Base-by-base conservation (phyloP, 192 early-diverging fungal species). In the Martensiomyces pterosporus region DNA sequence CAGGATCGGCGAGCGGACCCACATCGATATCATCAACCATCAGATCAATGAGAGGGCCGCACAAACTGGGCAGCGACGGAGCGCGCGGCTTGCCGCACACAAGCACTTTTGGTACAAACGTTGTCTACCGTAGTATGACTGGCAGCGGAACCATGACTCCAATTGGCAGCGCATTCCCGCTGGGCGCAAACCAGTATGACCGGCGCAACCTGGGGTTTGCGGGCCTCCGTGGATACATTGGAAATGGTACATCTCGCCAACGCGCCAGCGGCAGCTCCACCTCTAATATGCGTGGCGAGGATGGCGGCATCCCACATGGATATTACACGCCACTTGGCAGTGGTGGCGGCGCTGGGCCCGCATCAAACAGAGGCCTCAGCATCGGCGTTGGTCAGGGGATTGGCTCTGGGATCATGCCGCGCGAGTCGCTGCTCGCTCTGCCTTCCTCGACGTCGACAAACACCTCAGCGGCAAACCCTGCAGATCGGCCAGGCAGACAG, bases 161-260 rank as follows among this genome's bases (percentile, higher is more conserved):
- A 12, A 51, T 42, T 9, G 52, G 37, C 10, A 29, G 50, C 43
- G 56, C 51, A 4, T 46, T 47, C 22, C 40, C 48, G 15, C 24
- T 23, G 14, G 52, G 38, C 2, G 17, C 35, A 3, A 29, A 39
- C 23, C 52, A 64, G 21, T 54, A 58, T 39, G 55, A 51, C 22
- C 49, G 70, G 15, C 49, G 50, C 1, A 44, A 58, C 17, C 51
- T 74, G 14, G 70, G 70, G 9, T 54, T 55, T 41, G 70, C 70
- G 32, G 70, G 70, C 21, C 24, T 74, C 39, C 70, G 70, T 0
- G 70, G 70, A 13, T 74, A 67, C 39, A 74, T 74, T 49, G 70
- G 70, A 33, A 55, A 64, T 16, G 51, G 54, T 12, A 34, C n/a
- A 16, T 49, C 6, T 15, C 61, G 57, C 17, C 62, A 72, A 13